Evolutionary conservation across 495 filamentous ascomycete species (phyloP).

Genomic region (Penicillium macrosclerotiorum): DNA sequence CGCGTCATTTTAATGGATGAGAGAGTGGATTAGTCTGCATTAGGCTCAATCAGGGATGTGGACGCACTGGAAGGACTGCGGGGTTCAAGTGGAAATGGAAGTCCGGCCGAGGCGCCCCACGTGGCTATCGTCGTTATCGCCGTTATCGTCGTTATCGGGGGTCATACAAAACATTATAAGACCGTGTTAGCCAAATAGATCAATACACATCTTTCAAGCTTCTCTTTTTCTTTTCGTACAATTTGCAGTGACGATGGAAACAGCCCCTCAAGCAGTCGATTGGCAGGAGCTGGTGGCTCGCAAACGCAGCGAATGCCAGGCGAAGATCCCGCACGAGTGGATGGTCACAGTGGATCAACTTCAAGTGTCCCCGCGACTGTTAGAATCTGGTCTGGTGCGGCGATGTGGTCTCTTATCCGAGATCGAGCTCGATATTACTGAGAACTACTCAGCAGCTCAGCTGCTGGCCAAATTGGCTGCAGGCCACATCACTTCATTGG

Average conservation of each 20-base stretch:
- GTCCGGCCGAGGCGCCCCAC: too few species aligned
- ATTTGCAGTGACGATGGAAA: conserved; percentile 1
- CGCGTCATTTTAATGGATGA: too few species aligned
- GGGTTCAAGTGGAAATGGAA: not conserved
- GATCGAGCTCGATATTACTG: conserved; percentile 51
- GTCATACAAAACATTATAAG: too few species aligned
- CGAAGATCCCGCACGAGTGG: conserved; percentile 32
- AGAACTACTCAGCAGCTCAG: conserved; percentile 44
- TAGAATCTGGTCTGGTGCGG: conserved; percentile 18
- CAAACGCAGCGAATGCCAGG: conserved; percentile 21
- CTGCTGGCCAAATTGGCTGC: conserved; percentile 31
- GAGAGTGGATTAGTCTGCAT: too few species aligned
- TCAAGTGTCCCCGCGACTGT: conserved; percentile 7
- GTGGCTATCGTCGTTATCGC: too few species aligned
- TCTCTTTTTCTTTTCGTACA: too few species aligned
- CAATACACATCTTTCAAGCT: too few species aligned
- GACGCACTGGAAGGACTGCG: conserved; percentile 16
- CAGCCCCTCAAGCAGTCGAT: not conserved
- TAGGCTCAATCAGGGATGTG: conserved; percentile 23
- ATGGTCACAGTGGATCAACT: conserved; percentile 8
- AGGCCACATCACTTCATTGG: conserved; percentile 34
- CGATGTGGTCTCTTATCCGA: conserved; percentile 23
- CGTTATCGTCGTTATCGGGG: too few species aligned
- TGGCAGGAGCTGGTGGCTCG: conserved; percentile 25
- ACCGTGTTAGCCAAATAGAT: too few species aligned